Evolutionary conservation across 305 asterid species (phyloP), one percentile per base, ranked within the genome.

Genomic region (Vinca major): DNA sequence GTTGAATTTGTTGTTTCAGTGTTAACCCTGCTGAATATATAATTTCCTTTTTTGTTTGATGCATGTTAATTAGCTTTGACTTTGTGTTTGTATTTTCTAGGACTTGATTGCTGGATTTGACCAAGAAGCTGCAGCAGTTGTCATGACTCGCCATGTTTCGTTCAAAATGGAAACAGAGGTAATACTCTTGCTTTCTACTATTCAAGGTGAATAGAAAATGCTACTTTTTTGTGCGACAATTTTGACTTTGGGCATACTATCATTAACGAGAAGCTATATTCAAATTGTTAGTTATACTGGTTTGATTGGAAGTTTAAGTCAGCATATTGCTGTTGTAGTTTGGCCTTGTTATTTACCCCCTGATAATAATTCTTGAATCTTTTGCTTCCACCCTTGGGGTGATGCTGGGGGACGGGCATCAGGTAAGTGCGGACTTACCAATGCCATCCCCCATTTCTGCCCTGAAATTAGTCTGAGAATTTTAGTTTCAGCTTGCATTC

Each of bases 151-250:
- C 57, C 96, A 86, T 71, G 97, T 91, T 84, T 87, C 99, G 63
- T 85, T 89, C 80, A 93, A 86, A 83, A 93, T 93, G 99, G 99
- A 93, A 80, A 87, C 95, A 13, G 97, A 93, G 99, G 99, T 93
- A 75, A 67, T 65, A 39, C 43, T 9, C 69, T 63, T 47, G 70
- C 20, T 48, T 40, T 63, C 16, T 41, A 40, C 17, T 58, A 45
- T 45, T 41, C 36, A 49, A 68, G 65, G 71, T 47, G 62, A 12
- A 14, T 47, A 41, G 55, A 17, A 62, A 33, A 44, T 8, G 3
- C 4, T 10, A 5, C 10, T 45, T 21, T 44, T 12, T 13, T 5
- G 11, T 45, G 2, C 44, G 0, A 26, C 5, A 39, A 61, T 60
- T 58, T 64, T 52, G 13, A 51, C 61, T 40, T 72, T 66, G 33